A percentile compares a stretch with the other conserved stretches of the same genome.
These are phyloP conservation scores for Vicia sativa DNA, from an alignment of 306 rosid genomes.

Conservation along the genomic window DNA sequence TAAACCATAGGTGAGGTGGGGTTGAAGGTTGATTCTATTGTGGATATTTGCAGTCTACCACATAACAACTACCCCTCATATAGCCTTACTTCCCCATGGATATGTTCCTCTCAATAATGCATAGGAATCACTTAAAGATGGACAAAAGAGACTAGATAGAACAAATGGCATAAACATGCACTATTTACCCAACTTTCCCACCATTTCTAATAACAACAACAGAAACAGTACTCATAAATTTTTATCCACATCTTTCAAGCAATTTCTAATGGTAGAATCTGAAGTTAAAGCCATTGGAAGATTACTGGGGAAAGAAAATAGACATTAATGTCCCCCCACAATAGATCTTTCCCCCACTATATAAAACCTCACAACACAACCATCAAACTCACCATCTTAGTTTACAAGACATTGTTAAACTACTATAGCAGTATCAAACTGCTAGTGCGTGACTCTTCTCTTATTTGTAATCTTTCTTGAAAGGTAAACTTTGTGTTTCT, in stretches of 20 bases:
- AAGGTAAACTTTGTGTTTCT: slow-evolving; percentile 51
- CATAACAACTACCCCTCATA: slow-evolving; percentile 75
- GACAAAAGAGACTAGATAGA: slow-evolving; percentile 40
- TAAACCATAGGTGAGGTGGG: slow-evolving; percentile 45
- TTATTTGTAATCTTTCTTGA: slow-evolving; percentile 33
- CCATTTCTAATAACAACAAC: slow-evolving; percentile 36
- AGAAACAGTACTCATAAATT: slow-evolving; percentile 16
- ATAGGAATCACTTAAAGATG: slow-evolving; percentile 77
- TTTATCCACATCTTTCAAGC: slow-evolving; percentile 34
- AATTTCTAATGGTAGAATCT: slow-evolving; percentile 48
- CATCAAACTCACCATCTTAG: slow-evolving; percentile 52
- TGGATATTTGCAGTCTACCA: slow-evolving; percentile 50
- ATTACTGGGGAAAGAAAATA: slow-evolving; percentile 48
- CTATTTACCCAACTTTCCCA: slow-evolving; percentile 44
- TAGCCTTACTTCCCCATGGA: slow-evolving; percentile 50
- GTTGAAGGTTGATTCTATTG: slow-evolving; percentile 52
- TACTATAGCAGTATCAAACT: slow-evolving; percentile 32
- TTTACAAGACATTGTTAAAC: slow-evolving; percentile 33
- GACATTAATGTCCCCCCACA: slow-evolving; percentile 55
- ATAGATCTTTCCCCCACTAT: slow-evolving; percentile 52
- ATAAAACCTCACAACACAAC: slow-evolving; percentile 55
- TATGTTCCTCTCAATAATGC: slow-evolving; percentile 79
- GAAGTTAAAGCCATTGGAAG: slow-evolving; percentile 37
- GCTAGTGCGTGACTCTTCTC: slow-evolving; percentile 29
- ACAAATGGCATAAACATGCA: slow-evolving; percentile 43